Conservation (phyloP, 495 filamentous ascomycete genomes). For the Aspergillus nidulans region DNA sequence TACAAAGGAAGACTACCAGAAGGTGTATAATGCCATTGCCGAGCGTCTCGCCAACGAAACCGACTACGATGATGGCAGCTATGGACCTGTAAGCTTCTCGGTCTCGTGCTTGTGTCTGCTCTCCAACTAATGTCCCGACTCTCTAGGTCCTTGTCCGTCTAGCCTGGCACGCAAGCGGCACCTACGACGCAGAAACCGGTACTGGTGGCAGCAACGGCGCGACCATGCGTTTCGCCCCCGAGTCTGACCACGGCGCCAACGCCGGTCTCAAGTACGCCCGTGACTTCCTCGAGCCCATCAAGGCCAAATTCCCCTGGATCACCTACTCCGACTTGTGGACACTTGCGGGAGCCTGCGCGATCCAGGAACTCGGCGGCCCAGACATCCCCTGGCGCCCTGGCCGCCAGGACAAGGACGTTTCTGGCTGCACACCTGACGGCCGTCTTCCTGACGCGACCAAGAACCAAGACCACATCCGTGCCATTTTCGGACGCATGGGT, state of each 20-base stretch:
- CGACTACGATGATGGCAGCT: constrained; percentile 95
- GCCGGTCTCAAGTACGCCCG: constrained; percentile 84
- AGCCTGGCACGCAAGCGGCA: constrained; percentile 84
- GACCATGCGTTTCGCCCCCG: constrained; percentile 95
- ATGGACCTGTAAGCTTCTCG: constrained; percentile 64
- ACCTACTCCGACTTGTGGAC: constrained; percentile 96
- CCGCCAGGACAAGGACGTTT: constrained; percentile 74
- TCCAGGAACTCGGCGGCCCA: constrained; percentile 95
- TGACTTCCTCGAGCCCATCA: constrained; percentile 88
- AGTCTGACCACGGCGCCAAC: constrained; percentile 90
- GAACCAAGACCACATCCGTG: constrained; percentile 76
- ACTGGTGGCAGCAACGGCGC: constrained; percentile 96
- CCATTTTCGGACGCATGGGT: constrained; percentile 95
- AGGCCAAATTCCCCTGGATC: constrained; percentile 92
- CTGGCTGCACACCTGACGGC: constrained; percentile 89
- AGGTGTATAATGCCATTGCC: constrained; percentile 89
- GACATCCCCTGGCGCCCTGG: constrained; percentile 86
- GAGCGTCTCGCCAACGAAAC: constrained; percentile 75
- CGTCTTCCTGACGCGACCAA: constrained; percentile 88
- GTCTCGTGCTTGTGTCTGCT: neutral
- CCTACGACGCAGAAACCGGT: constrained; percentile 81
- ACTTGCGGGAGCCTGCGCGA: constrained; percentile 74
- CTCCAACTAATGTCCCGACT: constrained; percentile 9
- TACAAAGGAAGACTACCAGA: constrained; percentile 85
- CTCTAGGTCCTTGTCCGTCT: constrained; percentile 65